A percentile compares a stretch with the other conserved stretches of the same genome.
phyloP scores from a whole-genome alignment of 495 filamentous ascomycete genomes.

The Aspergillus sclerotioniger region DNA sequence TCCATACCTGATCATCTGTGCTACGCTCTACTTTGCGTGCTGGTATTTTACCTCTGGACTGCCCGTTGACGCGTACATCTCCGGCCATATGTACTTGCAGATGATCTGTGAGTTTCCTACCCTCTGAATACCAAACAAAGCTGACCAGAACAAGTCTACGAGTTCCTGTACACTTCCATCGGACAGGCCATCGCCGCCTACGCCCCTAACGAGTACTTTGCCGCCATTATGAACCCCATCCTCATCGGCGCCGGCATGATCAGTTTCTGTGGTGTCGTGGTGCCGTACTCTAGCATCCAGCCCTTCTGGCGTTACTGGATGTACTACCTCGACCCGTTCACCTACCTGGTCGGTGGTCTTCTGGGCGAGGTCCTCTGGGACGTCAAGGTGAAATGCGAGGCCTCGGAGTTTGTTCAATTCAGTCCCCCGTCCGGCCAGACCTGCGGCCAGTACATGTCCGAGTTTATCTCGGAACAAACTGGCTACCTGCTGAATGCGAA shows the following conservation, averaged over 20 bases:
- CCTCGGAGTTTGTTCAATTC: conserved; percentile 60
- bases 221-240: conserved; percentile 51
- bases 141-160: conserved; percentile 35
- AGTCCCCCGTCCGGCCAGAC: conserved; percentile 57
- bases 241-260: conserved; percentile 51
- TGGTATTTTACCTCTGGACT: conserved; percentile 61
- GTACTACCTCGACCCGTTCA: conserved; percentile 57
- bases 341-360: conserved; percentile 51
- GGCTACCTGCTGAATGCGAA: conserved; percentile 59
- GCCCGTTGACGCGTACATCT: conserved; percentile 37
- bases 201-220: conserved; percentile 54
- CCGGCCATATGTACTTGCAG: conserved; percentile 46
- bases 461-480: conserved; percentile 48
- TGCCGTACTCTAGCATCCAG: conserved; percentile 49
- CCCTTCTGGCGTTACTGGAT: conserved; percentile 61
- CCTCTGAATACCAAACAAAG: not conserved
- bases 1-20: conserved; percentile 57
- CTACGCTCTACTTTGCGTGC: conserved; percentile 55
- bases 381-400: conserved; percentile 53
- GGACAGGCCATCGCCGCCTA: conserved; percentile 52
- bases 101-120: conserved; percentile 44
- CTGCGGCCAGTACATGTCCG: conserved; percentile 65
- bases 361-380: conserved; percentile 43
- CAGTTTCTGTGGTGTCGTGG: conserved; percentile 55
- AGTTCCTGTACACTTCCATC: conserved; percentile 45